Evolutionary conservation across 176 grass and related monocot genomes (phyloP).

Genomic region (Eragrostis nindensis): DNA sequence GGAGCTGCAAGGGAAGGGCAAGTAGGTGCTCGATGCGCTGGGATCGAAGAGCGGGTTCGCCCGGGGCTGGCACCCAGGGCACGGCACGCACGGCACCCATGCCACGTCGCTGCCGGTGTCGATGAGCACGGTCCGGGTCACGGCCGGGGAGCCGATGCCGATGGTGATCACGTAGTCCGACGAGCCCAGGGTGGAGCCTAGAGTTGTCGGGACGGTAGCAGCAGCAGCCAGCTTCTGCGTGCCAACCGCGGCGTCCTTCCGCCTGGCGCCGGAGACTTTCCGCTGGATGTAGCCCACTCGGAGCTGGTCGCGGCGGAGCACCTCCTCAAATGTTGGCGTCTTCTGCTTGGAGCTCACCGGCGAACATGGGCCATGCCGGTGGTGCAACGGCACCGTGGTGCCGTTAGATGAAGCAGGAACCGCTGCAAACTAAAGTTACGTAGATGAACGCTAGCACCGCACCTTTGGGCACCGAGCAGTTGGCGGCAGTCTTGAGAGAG

Average conservation of each 20-base stretch:
- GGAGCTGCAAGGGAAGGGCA: background rate
- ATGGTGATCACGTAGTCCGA: too few relatives aligned
- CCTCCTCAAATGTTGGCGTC: background rate
- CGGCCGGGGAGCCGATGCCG: background rate
- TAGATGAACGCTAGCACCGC: too few relatives aligned
- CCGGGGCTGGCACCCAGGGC: background rate
- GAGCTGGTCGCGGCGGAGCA: background rate
- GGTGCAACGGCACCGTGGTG: slow-evolving; percentile 13
- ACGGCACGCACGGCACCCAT: slow-evolving; percentile 11
- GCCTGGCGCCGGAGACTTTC: background rate
- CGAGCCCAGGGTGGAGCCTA: too few relatives aligned
- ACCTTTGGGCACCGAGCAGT: too few relatives aligned
- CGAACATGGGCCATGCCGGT: slow-evolving; percentile 4
- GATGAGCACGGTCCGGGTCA: background rate
- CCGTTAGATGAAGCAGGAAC: background rate
- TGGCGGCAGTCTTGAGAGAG: too few relatives aligned
- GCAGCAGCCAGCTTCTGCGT: background rate
- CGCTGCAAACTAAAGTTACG: too few relatives aligned
- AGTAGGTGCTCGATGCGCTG: background rate
- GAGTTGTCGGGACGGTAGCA: too few relatives aligned
- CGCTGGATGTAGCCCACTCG: slow-evolving; percentile 1
- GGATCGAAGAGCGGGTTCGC: background rate
- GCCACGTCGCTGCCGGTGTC: slow-evolving; percentile 21
- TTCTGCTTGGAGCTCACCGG: background rate
- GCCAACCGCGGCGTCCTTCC: too few relatives aligned